These are phyloP conservation scores for Panicum miliaceum DNA, from an alignment of 176 grass and related monocot genomes.

Conservation along the genomic window DNA sequence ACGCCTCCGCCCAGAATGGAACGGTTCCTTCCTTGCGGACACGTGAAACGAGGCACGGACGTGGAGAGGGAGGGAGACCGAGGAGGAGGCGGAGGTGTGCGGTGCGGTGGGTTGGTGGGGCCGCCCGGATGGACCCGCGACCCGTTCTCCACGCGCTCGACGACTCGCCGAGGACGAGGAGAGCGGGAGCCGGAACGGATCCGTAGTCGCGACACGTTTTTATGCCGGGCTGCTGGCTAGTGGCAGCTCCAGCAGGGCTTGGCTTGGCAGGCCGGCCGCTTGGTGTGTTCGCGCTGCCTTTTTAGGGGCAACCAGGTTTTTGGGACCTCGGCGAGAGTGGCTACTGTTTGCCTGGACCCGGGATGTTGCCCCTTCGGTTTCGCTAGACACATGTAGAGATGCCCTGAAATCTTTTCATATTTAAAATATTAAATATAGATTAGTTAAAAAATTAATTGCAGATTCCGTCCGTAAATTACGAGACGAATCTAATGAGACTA, in stretches of 20 bases:
- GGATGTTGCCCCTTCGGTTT: too few relatives aligned
- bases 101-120: background rate
- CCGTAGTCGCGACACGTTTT: background rate
- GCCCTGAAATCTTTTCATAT: too few relatives aligned
- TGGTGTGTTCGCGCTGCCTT: background rate
- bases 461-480: too few relatives aligned
- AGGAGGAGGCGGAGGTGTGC: background rate
- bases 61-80: too few relatives aligned
- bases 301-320: background rate
- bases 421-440: too few relatives aligned
- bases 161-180: background rate
- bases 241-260: background rate
- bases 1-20: background rate
- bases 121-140: constrained; percentile 34
- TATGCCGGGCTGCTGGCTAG: background rate
- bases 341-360: too few relatives aligned
- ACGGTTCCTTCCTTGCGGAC: background rate
- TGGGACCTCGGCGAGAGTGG: too few relatives aligned
- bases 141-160: constrained; percentile 33
- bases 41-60: background rate
- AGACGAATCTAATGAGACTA: too few relatives aligned
- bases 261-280: too few relatives aligned
- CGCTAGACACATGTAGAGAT: too few relatives aligned
- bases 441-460: too few relatives aligned
- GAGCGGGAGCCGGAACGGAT: too few relatives aligned